Evolutionary conservation across 2,329 filamentous ascomycete genomes (phyloP), one percentile per base, ranked within the genome.

Genomic region (Scedosporium dehoogii): DNA sequence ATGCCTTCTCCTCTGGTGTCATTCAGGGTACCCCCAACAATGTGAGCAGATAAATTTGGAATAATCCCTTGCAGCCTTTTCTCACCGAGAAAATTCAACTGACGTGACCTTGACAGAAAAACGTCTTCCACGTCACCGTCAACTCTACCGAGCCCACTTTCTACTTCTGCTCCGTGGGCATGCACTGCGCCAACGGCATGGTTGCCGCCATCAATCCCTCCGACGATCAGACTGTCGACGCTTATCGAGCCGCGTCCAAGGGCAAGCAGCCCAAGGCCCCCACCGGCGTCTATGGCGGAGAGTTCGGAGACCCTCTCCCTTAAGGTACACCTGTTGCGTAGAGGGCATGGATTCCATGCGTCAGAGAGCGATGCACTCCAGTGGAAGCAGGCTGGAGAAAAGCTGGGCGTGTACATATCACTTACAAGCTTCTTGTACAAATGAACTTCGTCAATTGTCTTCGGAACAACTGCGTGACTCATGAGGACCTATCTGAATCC

Each of bases 121-220:
- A 67, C 23, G 65, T 63, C 58, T 72, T 71, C 63, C 63, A 63
- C 3, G 68, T 73, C 59, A 66, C 62, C 6, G 65, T 73, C 56
- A 69, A 70, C 63, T 65, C 63, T 63, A 72, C 70, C 1, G 66
- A 71, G 25, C 68, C 71, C 57, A 66, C 69, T 23, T 69, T 70
- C 63, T 69, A 70, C 65, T 73, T 72, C 68, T 73, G 70, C 64
- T 65, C 64, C 42, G 55, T 63, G 42, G 64, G 48, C 14, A 63
- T 63, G 21, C 70, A 73, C 65, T 73, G 71, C 64, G 67, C 70
- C 65, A 63, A 44, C 10, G 71, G 71, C 56, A 73, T 73, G 71
- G 66, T 72, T 6, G 69, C 68, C 23, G 69, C 68, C 44, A 66
- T 73, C 64, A 73, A 72, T 63, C 66, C 68, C 18, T 65, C 64